Conservation (phyloP, 352 stramenopile species). For the Pythium diclinum region DNA sequence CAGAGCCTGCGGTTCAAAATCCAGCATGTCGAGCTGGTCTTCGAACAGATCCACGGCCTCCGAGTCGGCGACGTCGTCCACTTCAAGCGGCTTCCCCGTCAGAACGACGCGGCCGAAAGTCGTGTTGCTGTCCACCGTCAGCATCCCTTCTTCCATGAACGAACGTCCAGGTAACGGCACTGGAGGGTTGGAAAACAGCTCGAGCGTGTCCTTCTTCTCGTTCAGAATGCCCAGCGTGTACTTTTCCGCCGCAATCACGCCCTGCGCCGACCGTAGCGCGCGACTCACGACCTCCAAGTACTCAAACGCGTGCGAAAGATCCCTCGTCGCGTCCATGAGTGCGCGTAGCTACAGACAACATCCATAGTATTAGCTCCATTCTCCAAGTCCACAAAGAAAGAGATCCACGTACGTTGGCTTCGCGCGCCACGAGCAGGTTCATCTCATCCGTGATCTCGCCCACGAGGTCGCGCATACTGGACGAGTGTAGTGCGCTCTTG, state of each 20-base stretch:
- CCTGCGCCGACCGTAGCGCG: slow-evolving; percentile 49
- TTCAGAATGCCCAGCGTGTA: slow-evolving; percentile 63
- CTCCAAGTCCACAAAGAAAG: neutral
- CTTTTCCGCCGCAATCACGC: slow-evolving; percentile 57
- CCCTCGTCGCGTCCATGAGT: slow-evolving; percentile 58
- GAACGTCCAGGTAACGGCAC: slow-evolving; percentile 41
- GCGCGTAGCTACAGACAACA: slow-evolving; percentile 40
- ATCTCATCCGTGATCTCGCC: slow-evolving; percentile 49
- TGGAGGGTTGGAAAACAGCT: slow-evolving; percentile 61
- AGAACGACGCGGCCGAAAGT: slow-evolving; percentile 69
- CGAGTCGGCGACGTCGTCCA: slow-evolving; percentile 44
- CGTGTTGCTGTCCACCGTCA: slow-evolving; percentile 51
- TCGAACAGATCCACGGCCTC: slow-evolving; percentile 63
- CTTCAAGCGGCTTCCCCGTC: slow-evolving; percentile 49
- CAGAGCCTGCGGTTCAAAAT: slow-evolving; percentile 57
- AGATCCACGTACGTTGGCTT: slow-evolving; percentile 40
- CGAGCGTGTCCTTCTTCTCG: slow-evolving; percentile 60
- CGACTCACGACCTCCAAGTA: slow-evolving; percentile 50
- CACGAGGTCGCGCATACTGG: slow-evolving; percentile 53
- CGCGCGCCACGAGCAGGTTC: slow-evolving; percentile 42
- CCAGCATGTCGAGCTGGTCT: slow-evolving; percentile 61
- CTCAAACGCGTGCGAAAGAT: slow-evolving; percentile 56
- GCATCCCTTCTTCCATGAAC: slow-evolving; percentile 55
- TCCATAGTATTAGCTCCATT: neutral
- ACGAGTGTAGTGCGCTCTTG: slow-evolving; percentile 41